phyloP scores from a whole-genome alignment of 2,329 filamentous ascomycete species.

The Xylariomycetidae sp. region DNA sequence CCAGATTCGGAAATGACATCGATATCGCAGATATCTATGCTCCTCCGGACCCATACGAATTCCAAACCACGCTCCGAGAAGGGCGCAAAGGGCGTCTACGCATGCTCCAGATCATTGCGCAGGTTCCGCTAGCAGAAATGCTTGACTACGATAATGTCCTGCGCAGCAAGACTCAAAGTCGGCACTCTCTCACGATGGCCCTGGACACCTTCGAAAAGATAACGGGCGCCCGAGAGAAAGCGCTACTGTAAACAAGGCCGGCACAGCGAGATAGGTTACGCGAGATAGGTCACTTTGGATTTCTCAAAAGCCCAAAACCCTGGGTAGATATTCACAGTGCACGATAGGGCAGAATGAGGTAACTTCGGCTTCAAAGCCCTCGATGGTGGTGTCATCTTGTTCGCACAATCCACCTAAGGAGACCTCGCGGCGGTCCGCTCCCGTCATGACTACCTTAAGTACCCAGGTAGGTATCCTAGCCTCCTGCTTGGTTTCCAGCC shows the following conservation, averaged over 20 bases:
- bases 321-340: no score
- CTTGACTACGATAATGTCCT: slow-evolving; percentile 88
- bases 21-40: slow-evolving; percentile 75
- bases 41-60: slow-evolving; percentile 75
- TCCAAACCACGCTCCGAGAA: slow-evolving; percentile 49
- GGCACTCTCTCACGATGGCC: slow-evolving; percentile 56
- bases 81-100: slow-evolving; percentile 41
- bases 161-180: slow-evolving; percentile 78
- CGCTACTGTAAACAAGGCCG: slow-evolving; percentile 10
- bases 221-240: slow-evolving; percentile 48
- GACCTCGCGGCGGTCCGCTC: no score
- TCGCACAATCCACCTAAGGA: no score
- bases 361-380: no score
- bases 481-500: no score
- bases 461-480: no score
- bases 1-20: slow-evolving; percentile 47
- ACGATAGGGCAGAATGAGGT: no score
- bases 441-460: no score
- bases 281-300: no score
- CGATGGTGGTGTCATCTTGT: no score
- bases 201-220: slow-evolving; percentile 53
- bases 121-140: slow-evolving; percentile 94
- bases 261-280: no score
- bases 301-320: no score
- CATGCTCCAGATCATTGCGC: slow-evolving; percentile 66